These are phyloP conservation scores for Saprolegnia parasitica DNA, from an alignment of 352 stramenopile species.

Conservation along the genomic window DNA sequence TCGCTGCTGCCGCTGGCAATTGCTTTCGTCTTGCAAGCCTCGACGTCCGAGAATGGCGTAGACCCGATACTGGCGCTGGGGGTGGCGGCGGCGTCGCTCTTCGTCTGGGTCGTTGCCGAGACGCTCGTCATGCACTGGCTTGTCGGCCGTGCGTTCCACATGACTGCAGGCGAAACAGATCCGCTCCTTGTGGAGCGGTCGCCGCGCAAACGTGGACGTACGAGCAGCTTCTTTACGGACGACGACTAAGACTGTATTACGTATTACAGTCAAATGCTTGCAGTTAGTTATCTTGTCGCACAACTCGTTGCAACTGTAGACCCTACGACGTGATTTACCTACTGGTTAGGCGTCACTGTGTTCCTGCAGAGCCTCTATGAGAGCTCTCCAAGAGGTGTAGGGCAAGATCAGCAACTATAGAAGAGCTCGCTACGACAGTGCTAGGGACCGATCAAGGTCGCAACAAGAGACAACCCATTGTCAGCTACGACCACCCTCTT, in stretches of 20 bases:
- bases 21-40: neutral
- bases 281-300: neutral
- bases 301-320: too few species aligned
- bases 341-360: too few species aligned
- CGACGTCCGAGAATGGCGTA: neutral
- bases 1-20: neutral
- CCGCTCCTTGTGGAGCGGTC: neutral
- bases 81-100: neutral
- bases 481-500: too few species aligned
- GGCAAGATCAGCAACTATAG: too few species aligned
- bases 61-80: constrained; percentile 2
- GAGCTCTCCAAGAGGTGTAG: too few species aligned
- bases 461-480: too few species aligned
- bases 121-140: constrained; percentile 13
- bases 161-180: neutral
- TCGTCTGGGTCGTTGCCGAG: constrained; percentile 4
- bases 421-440: too few species aligned
- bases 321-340: too few species aligned
- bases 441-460: too few species aligned
- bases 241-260: neutral
- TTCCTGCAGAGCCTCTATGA: too few species aligned
- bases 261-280: neutral
- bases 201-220: neutral
- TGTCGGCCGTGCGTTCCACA: neutral
- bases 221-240: neutral